Evolutionary conservation across 2,329 filamentous ascomycete genomes (phyloP).

Genomic region (Diaporthe vaccinii): DNA sequence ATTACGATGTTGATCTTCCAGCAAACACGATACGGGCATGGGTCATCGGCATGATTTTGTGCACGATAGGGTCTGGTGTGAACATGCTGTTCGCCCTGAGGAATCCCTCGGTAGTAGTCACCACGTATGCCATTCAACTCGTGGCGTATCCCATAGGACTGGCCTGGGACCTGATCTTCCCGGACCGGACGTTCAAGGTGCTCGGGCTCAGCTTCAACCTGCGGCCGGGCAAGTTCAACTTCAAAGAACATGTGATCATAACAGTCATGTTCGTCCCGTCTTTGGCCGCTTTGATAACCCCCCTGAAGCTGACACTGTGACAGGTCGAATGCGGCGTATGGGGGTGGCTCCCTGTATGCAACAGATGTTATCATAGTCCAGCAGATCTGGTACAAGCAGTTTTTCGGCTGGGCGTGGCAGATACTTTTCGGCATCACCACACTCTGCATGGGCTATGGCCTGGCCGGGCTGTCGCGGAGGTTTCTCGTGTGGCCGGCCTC

Average conservation of each 20-base stretch:
- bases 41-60: conserved; percentile 71
- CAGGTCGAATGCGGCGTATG: conserved; percentile 65
- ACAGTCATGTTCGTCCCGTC: conserved; percentile 67
- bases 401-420: conserved; percentile 59
- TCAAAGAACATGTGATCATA: conserved; percentile 73
- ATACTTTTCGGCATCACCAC: conserved; percentile 71
- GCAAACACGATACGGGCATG: conserved; percentile 75
- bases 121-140: conserved; percentile 73
- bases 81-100: conserved; percentile 74
- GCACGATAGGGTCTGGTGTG: conserved; percentile 72
- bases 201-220: conserved; percentile 69
- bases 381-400: conserved; percentile 69
- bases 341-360: conserved; percentile 69
- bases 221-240: conserved; percentile 70
- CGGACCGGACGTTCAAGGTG: conserved; percentile 64
- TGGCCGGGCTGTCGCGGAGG: conserved; percentile 70
- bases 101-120: conserved; percentile 70
- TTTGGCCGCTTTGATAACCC: not conserved
- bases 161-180: conserved; percentile 68
- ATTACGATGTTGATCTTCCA: conserved; percentile 75
- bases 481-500: conserved; percentile 73
- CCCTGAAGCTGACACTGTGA: conserved; percentile 40
- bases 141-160: conserved; percentile 71
- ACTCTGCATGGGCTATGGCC: conserved; percentile 73
- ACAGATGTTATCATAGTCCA: conserved; percentile 66